Evolutionary conservation across 768 basidiomycete species (phyloP), one percentile per base, ranked within the genome.

Genomic region (Boletus tomentosulus): DNA sequence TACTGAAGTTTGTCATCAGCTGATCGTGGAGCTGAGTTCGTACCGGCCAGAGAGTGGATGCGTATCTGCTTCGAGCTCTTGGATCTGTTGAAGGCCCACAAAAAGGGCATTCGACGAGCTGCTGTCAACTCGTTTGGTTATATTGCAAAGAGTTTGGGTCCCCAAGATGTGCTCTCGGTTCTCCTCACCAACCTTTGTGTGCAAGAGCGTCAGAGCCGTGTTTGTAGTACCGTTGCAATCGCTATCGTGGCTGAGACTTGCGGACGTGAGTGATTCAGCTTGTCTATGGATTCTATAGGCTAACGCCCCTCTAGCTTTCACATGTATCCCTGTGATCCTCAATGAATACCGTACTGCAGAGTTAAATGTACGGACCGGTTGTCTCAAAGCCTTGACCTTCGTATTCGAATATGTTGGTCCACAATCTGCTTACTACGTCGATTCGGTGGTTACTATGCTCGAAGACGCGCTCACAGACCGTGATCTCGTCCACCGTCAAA

Each of bases 71-170:
- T n/a, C n/a, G n/a, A n/a, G n/a, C n/a, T n/a, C n/a, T n/a, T n/a
- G n/a, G n/a, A n/a, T n/a, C n/a, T n/a, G n/a, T n/a, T n/a, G n/a
- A n/a, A n/a, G n/a, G n/a, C n/a, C n/a, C n/a, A n/a, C n/a, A n/a
- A n/a, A n/a, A n/a, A n/a, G n/a, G n/a, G n/a, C n/a, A n/a, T n/a
- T n/a, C n/a, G n/a, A n/a, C n/a, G n/a, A n/a, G n/a, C n/a, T n/a
- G n/a, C 97, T 22, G 97, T 98, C 74, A 98, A 99, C 76, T 97
- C 96, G 1, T 99, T 99, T 62, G 97, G 97, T 64, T 99, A 99
- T 62, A 99, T 99, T 58, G 97, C 97, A 54, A 98, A 98, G 77
- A 95, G 92, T 74, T 86, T 99, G 74, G 97, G 97, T 74, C 96
- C 97, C 46, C 96, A 98, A 71, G 97, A 99, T 66, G 97, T 99